Conservation (phyloP, 768 basidiomycete genomes). For the Lentinus tigrinus region DNA sequence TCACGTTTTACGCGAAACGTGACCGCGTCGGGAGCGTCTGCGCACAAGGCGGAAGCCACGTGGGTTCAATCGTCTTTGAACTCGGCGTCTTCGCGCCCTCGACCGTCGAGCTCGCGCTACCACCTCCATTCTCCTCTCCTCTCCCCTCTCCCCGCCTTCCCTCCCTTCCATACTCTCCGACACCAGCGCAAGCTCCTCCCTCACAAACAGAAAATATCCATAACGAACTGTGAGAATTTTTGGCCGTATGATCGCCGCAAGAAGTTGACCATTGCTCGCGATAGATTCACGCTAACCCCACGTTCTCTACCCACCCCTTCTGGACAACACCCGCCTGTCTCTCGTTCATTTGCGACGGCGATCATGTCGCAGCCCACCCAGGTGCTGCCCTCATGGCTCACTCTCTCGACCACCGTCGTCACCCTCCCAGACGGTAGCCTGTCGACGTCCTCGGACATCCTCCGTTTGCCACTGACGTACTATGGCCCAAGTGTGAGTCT, state of each 20-base stretch:
- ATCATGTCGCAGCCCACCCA: conserved; percentile 64
- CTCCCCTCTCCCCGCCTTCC: background rate
- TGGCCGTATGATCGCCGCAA: conserved; percentile 6
- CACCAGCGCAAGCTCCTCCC: background rate
- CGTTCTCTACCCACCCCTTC: conserved; percentile 20
- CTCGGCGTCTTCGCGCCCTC: too few species aligned
- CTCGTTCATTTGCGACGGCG: conserved; percentile 1
- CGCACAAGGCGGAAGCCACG: too few species aligned
- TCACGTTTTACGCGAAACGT: too few species aligned
- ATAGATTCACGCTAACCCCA: conserved; percentile 16
- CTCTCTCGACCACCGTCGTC: conserved; percentile 50
- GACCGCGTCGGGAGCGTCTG: too few species aligned
- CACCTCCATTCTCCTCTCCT: conserved; percentile 1
- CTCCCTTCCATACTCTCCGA: conserved; percentile 2
- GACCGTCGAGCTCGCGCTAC: background rate
- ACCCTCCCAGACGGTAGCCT: conserved; percentile 53
- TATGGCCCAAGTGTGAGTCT: conserved; percentile 77
- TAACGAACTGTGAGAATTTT: background rate
- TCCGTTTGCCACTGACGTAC: conserved; percentile 75
- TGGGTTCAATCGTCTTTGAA: too few species aligned
- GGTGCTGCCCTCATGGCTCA: conserved; percentile 71
- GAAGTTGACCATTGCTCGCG: conserved; percentile 3
- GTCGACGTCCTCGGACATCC: conserved; percentile 53
- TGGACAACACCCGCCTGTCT: background rate
- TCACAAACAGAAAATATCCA: background rate